Evolutionary conservation across 768 basidiomycete species (phyloP).

Genomic region (Gelatoporia subvermispora): DNA sequence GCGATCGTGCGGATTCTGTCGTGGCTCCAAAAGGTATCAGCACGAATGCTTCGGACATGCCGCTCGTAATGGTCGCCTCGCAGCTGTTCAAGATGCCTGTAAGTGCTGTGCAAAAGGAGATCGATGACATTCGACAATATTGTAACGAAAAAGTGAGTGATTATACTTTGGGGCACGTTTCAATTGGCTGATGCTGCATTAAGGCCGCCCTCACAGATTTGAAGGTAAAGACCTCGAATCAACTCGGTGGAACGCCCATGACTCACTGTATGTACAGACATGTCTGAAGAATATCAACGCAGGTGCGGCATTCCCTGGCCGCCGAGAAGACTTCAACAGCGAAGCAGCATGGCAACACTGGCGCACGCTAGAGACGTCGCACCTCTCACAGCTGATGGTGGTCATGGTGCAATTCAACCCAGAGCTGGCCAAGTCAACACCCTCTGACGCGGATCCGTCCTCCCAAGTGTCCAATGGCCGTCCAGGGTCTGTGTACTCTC

Average conservation of each 20-base stretch:
- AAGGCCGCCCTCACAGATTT: constrained; percentile 84
- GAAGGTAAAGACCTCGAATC: constrained; percentile 48
- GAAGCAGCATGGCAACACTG: constrained; percentile 84
- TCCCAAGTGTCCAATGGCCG: constrained; percentile 32
- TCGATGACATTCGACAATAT: constrained; percentile 55
- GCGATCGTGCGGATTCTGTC: constrained; percentile 48
- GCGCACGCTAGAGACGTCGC: constrained; percentile 74
- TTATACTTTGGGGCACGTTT: neutral
- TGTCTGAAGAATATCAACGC: constrained; percentile 90
- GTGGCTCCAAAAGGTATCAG: constrained; percentile 28
- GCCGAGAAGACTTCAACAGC: constrained; percentile 79
- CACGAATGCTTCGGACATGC: constrained; percentile 67
- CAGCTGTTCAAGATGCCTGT: constrained; percentile 72
- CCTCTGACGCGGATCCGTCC: constrained; percentile 45
- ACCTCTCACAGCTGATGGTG: constrained; percentile 85
- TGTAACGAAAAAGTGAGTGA: constrained; percentile 72
- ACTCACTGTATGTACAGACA: constrained; percentile 44
- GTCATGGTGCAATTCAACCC: constrained; percentile 84
- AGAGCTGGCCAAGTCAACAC: constrained; percentile 74
- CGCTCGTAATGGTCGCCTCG: constrained; percentile 64
- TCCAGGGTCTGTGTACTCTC: constrained; percentile 55
- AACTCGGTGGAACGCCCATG: constrained; percentile 5
- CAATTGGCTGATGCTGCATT: constrained; percentile 5
- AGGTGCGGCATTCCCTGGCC: constrained; percentile 77
- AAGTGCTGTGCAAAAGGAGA: constrained; percentile 63